Percentiles rank a stretch among this genome's conserved stretches.
phyloP scores from a whole-genome alignment of 2,329 filamentous ascomycete genomes.

The Fusarium marasasianum region DNA sequence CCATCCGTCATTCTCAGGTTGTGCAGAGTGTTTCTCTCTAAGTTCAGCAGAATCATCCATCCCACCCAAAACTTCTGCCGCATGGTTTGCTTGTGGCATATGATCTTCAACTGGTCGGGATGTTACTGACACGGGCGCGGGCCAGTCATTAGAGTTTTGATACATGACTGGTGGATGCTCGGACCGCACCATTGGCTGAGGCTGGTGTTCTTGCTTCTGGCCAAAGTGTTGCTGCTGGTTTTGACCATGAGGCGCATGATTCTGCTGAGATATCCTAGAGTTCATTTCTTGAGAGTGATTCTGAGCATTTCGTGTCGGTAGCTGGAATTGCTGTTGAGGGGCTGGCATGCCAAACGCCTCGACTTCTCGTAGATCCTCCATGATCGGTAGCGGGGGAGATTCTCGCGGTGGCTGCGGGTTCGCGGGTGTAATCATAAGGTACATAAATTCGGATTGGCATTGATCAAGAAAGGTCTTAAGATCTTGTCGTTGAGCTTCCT shows the following conservation, averaged over 20 bases:
- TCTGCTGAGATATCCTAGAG: slow-evolving; percentile 63
- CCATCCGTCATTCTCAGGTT: slow-evolving; percentile 79
- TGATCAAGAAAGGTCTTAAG: slow-evolving; percentile 71
- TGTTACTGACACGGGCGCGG: slow-evolving; percentile 46
- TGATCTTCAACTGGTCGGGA: slow-evolving; percentile 49
- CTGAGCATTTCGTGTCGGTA: slow-evolving; percentile 56
- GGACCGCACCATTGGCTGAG: slow-evolving; percentile 63
- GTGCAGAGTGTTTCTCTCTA: slow-evolving; percentile 56
- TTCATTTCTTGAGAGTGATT: slow-evolving; percentile 67
- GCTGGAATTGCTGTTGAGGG: slow-evolving; percentile 52
- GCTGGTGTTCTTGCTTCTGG: slow-evolving; percentile 53
- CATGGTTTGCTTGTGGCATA: slow-evolving; percentile 48
- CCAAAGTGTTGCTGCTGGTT: slow-evolving; percentile 47
- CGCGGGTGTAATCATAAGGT: slow-evolving; percentile 73
- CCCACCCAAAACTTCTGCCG: slow-evolving; percentile 51
- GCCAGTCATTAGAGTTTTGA: slow-evolving; percentile 49
- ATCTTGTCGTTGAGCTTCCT: slow-evolving; percentile 61
- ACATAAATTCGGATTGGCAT: slow-evolving; percentile 72
- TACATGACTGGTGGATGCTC: slow-evolving; percentile 58
- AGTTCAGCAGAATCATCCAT: slow-evolving; percentile 54
- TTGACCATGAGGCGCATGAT: slow-evolving; percentile 67
- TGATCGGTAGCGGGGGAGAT: slow-evolving; percentile 65
- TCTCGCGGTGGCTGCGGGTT: slow-evolving; percentile 73
- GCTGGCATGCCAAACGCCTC: slow-evolving; percentile 61
- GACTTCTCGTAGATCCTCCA: slow-evolving; percentile 67